These are phyloP conservation scores for Tubosaeta sp. DNA, from an alignment of 768 basidiomycete genomes.

Conservation along the genomic window DNA sequence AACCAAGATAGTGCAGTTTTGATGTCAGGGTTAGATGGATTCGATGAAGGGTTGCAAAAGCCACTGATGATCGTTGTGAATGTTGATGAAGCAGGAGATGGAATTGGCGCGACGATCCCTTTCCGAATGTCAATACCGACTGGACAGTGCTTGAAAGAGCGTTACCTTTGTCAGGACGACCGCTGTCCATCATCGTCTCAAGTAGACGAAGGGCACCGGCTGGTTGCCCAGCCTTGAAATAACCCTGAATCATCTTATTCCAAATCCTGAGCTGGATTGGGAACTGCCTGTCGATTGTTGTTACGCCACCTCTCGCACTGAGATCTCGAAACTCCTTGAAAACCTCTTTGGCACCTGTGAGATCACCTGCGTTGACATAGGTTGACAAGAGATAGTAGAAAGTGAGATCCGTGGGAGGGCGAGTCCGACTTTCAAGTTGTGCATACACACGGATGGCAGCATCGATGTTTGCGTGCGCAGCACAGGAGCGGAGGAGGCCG, in stretches of 20 bases:
- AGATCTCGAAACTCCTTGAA: conserved; percentile 57
- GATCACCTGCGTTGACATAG: conserved; percentile 50
- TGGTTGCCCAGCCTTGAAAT: conserved; percentile 61
- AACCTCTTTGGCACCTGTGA: conserved; percentile 50
- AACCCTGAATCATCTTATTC: conserved; percentile 74
- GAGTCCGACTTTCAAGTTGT: conserved; percentile 46
- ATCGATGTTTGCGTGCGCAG: conserved; percentile 50
- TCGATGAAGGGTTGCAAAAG: conserved; percentile 43
- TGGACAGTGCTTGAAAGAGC: background rate
- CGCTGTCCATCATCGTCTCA: conserved; percentile 63
- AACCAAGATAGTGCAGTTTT: conserved; percentile 70
- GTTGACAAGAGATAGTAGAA: conserved; percentile 57
- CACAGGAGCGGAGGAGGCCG: conserved; percentile 59
- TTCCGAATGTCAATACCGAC: background rate
- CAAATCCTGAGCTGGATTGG: conserved; percentile 49
- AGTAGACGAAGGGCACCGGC: conserved; percentile 63
- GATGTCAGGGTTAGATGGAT: conserved; percentile 40
- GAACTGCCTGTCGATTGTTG: conserved; percentile 15
- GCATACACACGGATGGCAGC: conserved; percentile 63
- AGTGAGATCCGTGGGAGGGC: conserved; percentile 30
- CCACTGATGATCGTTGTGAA: conserved; percentile 62
- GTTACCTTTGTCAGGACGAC: conserved; percentile 15
- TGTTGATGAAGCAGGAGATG: conserved; percentile 57
- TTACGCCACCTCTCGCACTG: conserved; percentile 31
- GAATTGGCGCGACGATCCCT: conserved; percentile 37